These are phyloP conservation scores for Periconia sp. DNA, from an alignment of 2,329 filamentous ascomycete genomes.

Conservation along the genomic window DNA sequence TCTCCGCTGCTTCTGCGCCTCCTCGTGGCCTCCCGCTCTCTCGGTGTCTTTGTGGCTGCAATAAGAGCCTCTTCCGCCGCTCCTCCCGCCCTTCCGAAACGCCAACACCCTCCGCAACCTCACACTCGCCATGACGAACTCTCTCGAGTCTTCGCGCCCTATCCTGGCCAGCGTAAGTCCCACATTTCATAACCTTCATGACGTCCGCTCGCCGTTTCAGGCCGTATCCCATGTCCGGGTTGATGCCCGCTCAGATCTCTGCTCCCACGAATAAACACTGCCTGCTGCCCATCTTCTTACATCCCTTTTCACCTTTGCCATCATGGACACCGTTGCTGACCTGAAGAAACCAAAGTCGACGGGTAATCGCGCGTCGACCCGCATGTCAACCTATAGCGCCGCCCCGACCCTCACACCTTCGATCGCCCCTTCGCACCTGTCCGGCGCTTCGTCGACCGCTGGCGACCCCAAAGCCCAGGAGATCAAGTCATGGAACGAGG, in stretches of 20 bases:
- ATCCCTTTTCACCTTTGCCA: conserved; percentile 7
- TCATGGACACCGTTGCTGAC: conserved; percentile 36
- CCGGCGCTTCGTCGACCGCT: conserved; percentile 39
- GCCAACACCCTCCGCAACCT: conserved; percentile 6
- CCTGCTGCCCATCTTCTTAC: conserved; percentile 5
- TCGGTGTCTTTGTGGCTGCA: conserved; percentile 1
- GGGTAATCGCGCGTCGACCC: conserved; percentile 49
- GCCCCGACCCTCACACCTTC: conserved; percentile 58
- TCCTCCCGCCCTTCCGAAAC: conserved; percentile 13
- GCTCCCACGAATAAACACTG: conserved; percentile 18
- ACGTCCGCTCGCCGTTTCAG: conserved; percentile 34
- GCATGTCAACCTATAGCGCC: conserved; percentile 59
- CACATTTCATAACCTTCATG: conserved; percentile 30
- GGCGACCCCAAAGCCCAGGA: conserved; percentile 62
- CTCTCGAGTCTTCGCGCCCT: conserved; percentile 47
- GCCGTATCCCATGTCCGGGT: conserved; percentile 22
- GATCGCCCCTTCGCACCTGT: conserved; percentile 53
- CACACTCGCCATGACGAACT: conserved; percentile 43
- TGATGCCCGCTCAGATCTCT: conserved; percentile 18
- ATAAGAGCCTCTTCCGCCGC: conserved; percentile 6
- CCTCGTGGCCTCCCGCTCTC: conserved; percentile 2
- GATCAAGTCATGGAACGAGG: conserved; percentile 78
- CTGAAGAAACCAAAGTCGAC: conserved; percentile 34
- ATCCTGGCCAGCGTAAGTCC: conserved; percentile 47
- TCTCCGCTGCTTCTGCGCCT: background rate